Conservation (phyloP, 129 eudicot species). For the Centella asiatica region DNA sequence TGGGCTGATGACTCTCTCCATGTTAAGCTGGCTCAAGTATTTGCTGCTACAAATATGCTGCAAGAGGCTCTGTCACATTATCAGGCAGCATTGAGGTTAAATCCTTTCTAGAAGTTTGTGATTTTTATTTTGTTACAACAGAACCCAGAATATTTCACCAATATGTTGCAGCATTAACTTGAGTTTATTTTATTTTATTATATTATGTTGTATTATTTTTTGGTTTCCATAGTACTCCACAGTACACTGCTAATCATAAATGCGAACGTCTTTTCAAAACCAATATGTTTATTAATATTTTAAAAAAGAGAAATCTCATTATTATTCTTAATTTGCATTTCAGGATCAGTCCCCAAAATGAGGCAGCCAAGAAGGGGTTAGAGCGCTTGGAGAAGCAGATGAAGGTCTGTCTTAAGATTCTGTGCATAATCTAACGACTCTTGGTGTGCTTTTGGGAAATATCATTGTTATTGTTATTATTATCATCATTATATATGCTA, state of each 20-base stretch:
- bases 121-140: neutral
- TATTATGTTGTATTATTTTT: neutral
- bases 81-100: slow-evolving; percentile 92
- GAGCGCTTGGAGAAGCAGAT: slow-evolving; percentile 95
- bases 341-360: slow-evolving; percentile 86
- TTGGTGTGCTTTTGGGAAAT: neutral
- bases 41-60: slow-evolving; percentile 94
- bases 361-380: slow-evolving; percentile 87
- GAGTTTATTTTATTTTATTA: too few relatives aligned
- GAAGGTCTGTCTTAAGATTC: slow-evolving; percentile 54
- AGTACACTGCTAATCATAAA: slow-evolving; percentile 1
- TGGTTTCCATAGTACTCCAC: neutral
- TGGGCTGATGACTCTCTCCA: slow-evolving; percentile 98
- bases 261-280: neutral
- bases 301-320: too few relatives aligned
- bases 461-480: too few relatives aligned
- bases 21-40: slow-evolving; percentile 92
- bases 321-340: slow-evolving; percentile 7
- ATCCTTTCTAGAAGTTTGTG: neutral
- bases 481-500: too few relatives aligned
- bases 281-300: too few relatives aligned
- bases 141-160: neutral
- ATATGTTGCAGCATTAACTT: neutral
- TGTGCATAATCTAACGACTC: neutral
- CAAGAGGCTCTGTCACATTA: slow-evolving; percentile 90